phyloP scores from a whole-genome alignment of 2,329 filamentous ascomycete genomes.

The Aspergillus calidoustus region DNA sequence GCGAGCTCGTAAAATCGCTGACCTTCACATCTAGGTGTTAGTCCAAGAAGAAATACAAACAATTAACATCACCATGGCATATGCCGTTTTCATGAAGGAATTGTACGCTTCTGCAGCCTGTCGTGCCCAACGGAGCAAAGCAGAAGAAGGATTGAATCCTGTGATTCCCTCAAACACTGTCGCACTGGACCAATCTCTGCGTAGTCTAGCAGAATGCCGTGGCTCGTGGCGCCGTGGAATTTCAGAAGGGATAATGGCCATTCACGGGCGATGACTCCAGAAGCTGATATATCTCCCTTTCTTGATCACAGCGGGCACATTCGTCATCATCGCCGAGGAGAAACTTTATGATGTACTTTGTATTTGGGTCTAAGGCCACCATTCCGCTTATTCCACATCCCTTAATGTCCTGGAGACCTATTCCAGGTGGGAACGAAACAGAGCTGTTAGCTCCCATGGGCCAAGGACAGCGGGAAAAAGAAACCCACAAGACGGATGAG shows the following conservation, averaged over 20 bases:
- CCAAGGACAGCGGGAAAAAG: too few relatives aligned
- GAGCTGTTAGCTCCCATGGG: constrained; percentile 34
- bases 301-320: background rate
- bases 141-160: background rate
- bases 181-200: constrained; percentile 2
- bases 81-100: constrained; percentile 5
- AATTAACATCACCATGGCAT: constrained; percentile 5
- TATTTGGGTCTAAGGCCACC: constrained; percentile 1
- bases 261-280: background rate
- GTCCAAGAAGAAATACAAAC: constrained; percentile 8
- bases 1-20: constrained; percentile 5
- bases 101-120: constrained; percentile 5
- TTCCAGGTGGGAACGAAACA: constrained; percentile 6
- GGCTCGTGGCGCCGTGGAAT: background rate
- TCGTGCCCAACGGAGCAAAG: constrained; percentile 4
- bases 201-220: constrained; percentile 5
- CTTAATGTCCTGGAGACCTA: constrained; percentile 1
- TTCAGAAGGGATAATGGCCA: constrained; percentile 3
- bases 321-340: background rate
- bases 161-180: background rate
- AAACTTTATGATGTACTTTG: constrained; percentile 9
- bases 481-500: too few relatives aligned
- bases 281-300: constrained; percentile 9
- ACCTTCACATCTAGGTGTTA: constrained; percentile 3
- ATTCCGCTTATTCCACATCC: constrained; percentile 1